phyloP scores from a whole-genome alignment of 2,329 filamentous ascomycete species.

The Alternaria angustiovoidea region DNA sequence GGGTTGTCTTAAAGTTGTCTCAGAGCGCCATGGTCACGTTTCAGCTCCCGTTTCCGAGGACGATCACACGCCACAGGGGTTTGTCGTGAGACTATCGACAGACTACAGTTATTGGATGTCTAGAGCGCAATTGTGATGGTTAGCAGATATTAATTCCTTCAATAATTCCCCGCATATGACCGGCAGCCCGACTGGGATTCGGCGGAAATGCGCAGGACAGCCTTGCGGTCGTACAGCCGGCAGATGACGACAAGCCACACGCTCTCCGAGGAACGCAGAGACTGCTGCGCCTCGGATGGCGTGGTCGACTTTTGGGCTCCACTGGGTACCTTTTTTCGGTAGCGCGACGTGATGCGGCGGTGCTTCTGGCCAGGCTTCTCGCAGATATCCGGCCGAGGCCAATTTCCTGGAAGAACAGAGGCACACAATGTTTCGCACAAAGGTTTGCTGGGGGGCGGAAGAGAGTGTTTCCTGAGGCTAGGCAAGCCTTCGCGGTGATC shows the following conservation, averaged over 20 bases:
- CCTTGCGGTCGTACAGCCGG: conserved; percentile 7
- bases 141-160: conserved; percentile 11
- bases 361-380: conserved; percentile 7
- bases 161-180: conserved; percentile 29
- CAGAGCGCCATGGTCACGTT: conserved; percentile 43
- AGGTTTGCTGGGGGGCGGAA: conserved; percentile 22
- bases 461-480: conserved; percentile 28
- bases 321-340: conserved; percentile 8
- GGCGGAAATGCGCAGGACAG: conserved; percentile 12
- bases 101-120: conserved; percentile 24
- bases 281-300: conserved; percentile 30
- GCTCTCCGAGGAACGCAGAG: conserved; percentile 2
- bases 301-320: conserved; percentile 13
- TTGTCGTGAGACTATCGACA: conserved; percentile 30
- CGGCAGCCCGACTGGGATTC: not conserved
- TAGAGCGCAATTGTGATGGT: conserved; percentile 1
- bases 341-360: conserved; percentile 12
- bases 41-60: conserved; percentile 42
- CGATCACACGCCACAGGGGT: conserved; percentile 41
- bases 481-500: conserved; percentile 9
- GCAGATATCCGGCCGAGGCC: conserved; percentile 16
- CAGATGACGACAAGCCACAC: conserved; percentile 27
- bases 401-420: conserved; percentile 7
- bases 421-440: conserved; percentile 29
- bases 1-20: conserved; percentile 48